Evolutionary conservation across 805 yeast species (phyloP).

Genomic region (Zygotorulaspora chibaensis): DNA sequence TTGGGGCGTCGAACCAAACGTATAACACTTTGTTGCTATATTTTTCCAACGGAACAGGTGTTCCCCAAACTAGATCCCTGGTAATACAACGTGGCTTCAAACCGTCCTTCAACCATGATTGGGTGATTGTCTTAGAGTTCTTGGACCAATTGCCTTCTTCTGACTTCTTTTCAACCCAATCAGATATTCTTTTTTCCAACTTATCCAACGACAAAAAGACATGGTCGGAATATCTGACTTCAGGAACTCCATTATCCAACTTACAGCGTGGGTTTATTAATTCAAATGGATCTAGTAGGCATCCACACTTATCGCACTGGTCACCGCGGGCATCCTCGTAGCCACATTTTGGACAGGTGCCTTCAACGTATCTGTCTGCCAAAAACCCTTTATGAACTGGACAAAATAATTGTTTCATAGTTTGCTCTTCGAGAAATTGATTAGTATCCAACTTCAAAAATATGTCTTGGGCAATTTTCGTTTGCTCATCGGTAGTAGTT

Average conservation of each 20-base stretch:
- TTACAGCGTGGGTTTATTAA: slow-evolving; percentile 94
- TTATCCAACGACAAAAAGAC: slow-evolving; percentile 79
- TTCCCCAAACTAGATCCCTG: slow-evolving; percentile 97
- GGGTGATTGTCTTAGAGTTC: slow-evolving; percentile 82
- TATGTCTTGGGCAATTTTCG: slow-evolving; percentile 92
- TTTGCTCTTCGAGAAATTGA: slow-evolving; percentile 77
- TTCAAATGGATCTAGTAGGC: slow-evolving; percentile 84
- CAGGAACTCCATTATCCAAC: slow-evolving; percentile 79
- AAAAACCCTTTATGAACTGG: slow-evolving; percentile 83
- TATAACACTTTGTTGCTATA: slow-evolving; percentile 87
- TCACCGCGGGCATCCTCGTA: slow-evolving; percentile 99
- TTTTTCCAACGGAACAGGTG: slow-evolving; percentile 89
- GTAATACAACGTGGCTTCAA: slow-evolving; percentile 93
- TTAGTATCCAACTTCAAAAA: slow-evolving; percentile 73
- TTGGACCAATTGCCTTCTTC: slow-evolving; percentile 84
- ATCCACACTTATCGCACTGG: slow-evolving; percentile 97
- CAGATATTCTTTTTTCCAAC: slow-evolving; percentile 67
- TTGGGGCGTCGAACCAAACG: slow-evolving; percentile 99
- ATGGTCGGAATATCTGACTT: slow-evolving; percentile 76
- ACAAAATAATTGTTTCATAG: slow-evolving; percentile 88
- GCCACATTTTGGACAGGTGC: slow-evolving; percentile 91
- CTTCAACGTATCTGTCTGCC: slow-evolving; percentile 97
- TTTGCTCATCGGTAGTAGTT: slow-evolving; percentile 88
- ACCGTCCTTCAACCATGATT: slow-evolving; percentile 92
- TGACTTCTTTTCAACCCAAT: slow-evolving; percentile 69